phyloP scores from a whole-genome alignment of 306 rosid genomes.

The Vigna hirtella region DNA sequence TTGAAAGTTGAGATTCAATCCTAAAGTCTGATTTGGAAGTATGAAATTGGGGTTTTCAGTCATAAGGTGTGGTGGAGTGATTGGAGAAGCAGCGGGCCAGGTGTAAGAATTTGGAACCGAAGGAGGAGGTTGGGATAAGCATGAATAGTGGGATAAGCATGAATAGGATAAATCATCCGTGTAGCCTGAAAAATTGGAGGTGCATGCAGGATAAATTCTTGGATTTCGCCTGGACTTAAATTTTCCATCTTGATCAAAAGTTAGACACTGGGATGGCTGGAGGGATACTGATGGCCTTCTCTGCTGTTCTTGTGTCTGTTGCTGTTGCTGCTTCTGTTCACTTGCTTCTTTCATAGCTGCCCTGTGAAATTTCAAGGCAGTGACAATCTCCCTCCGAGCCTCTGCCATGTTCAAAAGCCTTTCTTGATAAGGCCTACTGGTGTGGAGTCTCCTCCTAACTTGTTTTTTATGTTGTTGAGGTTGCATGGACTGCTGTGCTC shows the following conservation, averaged over 20 bases:
- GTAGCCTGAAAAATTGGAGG: constrained; percentile 48
- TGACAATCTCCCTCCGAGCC: constrained; percentile 89
- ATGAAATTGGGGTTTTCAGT: constrained; percentile 59
- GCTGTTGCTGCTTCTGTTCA: constrained; percentile 61
- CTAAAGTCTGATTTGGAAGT: constrained; percentile 80
- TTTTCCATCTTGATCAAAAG: constrained; percentile 59
- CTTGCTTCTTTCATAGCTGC: constrained; percentile 85
- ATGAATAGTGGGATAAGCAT: constrained; percentile 43
- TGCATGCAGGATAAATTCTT: constrained; percentile 63
- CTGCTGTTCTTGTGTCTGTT: constrained; percentile 45
- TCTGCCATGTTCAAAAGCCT: constrained; percentile 90
- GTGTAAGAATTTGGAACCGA: constrained; percentile 49
- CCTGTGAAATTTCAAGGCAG: constrained; percentile 90
- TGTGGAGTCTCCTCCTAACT: constrained; percentile 80
- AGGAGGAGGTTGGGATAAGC: constrained; percentile 43
- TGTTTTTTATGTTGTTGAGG: constrained; percentile 72
- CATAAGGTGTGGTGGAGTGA: constrained; percentile 52
- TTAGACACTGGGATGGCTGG: constrained; percentile 46
- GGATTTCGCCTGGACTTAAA: constrained; percentile 63
- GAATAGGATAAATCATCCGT: constrained; percentile 44
- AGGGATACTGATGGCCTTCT: constrained; percentile 39
- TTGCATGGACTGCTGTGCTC: constrained; percentile 45
- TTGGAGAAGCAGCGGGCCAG: constrained; percentile 51
- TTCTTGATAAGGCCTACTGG: constrained; percentile 77
- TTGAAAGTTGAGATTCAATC: constrained; percentile 83